Conservation (phyloP, 306 rosid species). For the Benincasa hispida region DNA sequence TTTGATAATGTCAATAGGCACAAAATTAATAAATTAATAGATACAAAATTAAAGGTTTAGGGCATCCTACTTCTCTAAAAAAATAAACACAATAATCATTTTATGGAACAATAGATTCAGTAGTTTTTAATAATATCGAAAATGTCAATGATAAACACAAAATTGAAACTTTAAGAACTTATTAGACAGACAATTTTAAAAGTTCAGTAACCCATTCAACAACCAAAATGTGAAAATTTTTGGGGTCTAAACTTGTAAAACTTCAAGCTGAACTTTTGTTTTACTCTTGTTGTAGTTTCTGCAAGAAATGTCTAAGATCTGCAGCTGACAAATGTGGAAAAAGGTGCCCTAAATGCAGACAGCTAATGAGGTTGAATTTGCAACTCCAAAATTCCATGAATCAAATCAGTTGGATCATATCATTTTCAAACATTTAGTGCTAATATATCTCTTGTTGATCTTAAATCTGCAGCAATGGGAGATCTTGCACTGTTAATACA, state of each 20-base stretch:
- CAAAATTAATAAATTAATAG: not conserved
- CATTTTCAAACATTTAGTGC: not conserved
- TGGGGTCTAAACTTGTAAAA: not conserved
- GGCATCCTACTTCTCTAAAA: no score
- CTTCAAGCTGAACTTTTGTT: not conserved
- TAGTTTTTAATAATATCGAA: no score
- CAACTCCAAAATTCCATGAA: not conserved
- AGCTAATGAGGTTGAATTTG: constrained; percentile 49
- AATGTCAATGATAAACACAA: no score
- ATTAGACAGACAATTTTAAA: no score
- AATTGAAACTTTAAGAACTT: not conserved
- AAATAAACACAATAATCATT: no score
- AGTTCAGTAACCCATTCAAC: not conserved
- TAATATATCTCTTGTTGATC: not conserved
- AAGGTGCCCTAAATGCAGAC: constrained; percentile 91
- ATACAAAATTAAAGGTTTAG: no score
- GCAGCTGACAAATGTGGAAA: constrained; percentile 92
- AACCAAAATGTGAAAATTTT: not conserved
- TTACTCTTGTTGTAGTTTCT: constrained; percentile 37
- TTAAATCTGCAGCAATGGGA: constrained; percentile 48
- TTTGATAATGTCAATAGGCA: not conserved
- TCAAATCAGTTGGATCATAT: not conserved
- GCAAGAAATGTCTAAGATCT: constrained; percentile 70
- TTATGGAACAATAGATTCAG: no score
- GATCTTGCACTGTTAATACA: constrained; percentile 89